Evolutionary conservation across 2,329 filamentous ascomycete species (phyloP).

Genomic region (Lecanicillium sp.): DNA sequence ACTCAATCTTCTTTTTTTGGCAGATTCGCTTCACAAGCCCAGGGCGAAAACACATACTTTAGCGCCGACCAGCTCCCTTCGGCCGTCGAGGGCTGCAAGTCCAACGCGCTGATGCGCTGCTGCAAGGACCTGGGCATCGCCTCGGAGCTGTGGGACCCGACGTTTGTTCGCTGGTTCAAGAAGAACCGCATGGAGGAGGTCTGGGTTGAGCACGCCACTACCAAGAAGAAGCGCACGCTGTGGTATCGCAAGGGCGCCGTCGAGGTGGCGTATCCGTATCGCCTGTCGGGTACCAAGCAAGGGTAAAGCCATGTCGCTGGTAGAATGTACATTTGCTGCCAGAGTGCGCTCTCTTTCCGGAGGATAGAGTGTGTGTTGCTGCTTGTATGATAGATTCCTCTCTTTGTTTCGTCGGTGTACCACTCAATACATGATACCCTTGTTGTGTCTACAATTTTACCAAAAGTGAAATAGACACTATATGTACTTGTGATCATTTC

Average conservation of each 20-base stretch:
- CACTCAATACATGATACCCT: no score
- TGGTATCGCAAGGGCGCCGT: constrained; percentile 76
- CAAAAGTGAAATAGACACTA: no score
- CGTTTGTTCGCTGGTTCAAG: constrained; percentile 80
- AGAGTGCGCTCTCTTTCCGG: no score
- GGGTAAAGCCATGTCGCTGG: no score
- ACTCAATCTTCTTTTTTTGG: not conserved
- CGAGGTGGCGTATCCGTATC: constrained; percentile 56
- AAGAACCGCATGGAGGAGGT: constrained; percentile 66
- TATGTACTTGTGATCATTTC: no score
- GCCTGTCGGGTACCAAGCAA: constrained; percentile 17
- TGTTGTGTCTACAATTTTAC: no score
- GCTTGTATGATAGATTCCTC: no score
- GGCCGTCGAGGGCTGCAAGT: constrained; percentile 93
- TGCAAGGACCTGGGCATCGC: constrained; percentile 96
- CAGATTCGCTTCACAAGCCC: constrained; percentile 84
- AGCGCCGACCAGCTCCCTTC: constrained; percentile 83
- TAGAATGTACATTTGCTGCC: no score
- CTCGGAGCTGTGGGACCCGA: constrained; percentile 92
- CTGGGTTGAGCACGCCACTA: constrained; percentile 82
- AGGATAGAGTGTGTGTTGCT: no score
- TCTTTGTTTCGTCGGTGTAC: no score
- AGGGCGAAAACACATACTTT: constrained; percentile 94
- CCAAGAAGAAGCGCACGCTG: constrained; percentile 84
- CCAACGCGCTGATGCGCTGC: constrained; percentile 94